These are phyloP conservation scores for Hansenula anomala DNA, from an alignment of 1,139 yeast genomes.

Conservation along the genomic window DNA sequence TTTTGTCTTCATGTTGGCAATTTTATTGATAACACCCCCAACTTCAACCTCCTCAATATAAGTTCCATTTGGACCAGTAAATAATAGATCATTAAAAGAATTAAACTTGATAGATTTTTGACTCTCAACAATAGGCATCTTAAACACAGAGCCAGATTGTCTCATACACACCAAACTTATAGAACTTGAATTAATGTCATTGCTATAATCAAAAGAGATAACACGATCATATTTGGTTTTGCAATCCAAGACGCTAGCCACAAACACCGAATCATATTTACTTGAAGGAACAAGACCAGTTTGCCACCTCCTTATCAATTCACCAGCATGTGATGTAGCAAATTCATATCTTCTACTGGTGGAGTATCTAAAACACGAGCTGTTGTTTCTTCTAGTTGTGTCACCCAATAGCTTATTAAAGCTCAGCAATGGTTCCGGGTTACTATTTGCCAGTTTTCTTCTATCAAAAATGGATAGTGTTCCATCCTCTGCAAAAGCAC, in stretches of 20 bases:
- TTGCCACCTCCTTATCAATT: slow-evolving; percentile 76
- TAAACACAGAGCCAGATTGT: slow-evolving; percentile 81
- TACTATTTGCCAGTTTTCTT: slow-evolving; percentile 44
- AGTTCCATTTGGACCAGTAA: slow-evolving; percentile 60
- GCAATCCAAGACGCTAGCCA: slow-evolving; percentile 70
- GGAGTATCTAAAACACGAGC: slow-evolving; percentile 70
- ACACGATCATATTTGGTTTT: slow-evolving; percentile 78
- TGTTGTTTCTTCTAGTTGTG: slow-evolving; percentile 52
- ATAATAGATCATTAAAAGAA: slow-evolving; percentile 64
- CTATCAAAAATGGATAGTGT: slow-evolving; percentile 86
- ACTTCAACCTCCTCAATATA: slow-evolving; percentile 26
- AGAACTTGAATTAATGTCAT: slow-evolving; percentile 40
- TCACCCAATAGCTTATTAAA: slow-evolving; percentile 69
- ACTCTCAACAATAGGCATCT: slow-evolving; percentile 72
- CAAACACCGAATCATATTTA: slow-evolving; percentile 54
- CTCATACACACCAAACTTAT: slow-evolving; percentile 71
- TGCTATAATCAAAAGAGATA: slow-evolving; percentile 79
- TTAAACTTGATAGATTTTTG: slow-evolving; percentile 62
- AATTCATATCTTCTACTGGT: slow-evolving; percentile 67
- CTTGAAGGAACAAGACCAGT: slow-evolving; percentile 54
- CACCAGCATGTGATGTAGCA: slow-evolving; percentile 76
- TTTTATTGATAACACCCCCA: slow-evolving; percentile 20
- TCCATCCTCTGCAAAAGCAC: slow-evolving; percentile 80
- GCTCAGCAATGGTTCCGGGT: slow-evolving; percentile 52
- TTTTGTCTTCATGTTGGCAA: slow-evolving; percentile 5